Evolutionary conservation across 176 grass and related monocot genomes (phyloP).

Genomic region (Chrysopogon serrulatus): DNA sequence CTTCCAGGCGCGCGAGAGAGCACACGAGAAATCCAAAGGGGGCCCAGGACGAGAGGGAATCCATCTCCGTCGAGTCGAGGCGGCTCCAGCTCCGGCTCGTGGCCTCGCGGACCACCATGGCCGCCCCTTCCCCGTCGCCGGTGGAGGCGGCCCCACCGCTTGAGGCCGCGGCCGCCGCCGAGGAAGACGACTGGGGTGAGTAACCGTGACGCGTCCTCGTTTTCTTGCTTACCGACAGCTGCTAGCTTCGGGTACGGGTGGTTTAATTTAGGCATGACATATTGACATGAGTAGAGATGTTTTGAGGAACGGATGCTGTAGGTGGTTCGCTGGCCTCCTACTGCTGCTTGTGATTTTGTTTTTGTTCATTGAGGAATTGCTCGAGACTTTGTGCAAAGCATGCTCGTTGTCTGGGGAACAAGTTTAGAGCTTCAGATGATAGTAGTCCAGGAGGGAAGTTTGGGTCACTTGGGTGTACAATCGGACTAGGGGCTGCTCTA

Average conservation of each 20-base stretch:
- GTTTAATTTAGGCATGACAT: not conserved
- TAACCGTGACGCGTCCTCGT: not conserved
- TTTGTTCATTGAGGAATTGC: not conserved
- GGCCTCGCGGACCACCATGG: not conserved
- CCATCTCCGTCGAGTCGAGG: not conserved
- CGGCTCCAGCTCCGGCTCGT: not conserved
- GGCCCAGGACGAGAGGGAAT: not conserved
- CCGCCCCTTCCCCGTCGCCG: not conserved
- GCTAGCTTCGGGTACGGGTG: not conserved
- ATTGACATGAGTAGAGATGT: not conserved
- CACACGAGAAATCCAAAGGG: not conserved
- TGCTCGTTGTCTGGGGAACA: not conserved
- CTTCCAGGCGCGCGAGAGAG: too few relatives aligned
- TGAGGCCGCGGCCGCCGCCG: not conserved
- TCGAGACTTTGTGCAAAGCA: not conserved
- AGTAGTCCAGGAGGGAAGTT: not conserved
- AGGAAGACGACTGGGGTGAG: constrained; percentile 32
- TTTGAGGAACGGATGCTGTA: not conserved
- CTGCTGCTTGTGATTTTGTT: not conserved
- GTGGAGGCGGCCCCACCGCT: not conserved
- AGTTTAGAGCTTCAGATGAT: not conserved
- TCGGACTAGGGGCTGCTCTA: not conserved
- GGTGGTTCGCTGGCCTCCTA: not conserved
- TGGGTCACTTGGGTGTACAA: not conserved
- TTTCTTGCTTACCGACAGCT: not conserved